Conservation (phyloP, 495 filamentous ascomycete species). For the Aspergillus saccharolyticus region DNA sequence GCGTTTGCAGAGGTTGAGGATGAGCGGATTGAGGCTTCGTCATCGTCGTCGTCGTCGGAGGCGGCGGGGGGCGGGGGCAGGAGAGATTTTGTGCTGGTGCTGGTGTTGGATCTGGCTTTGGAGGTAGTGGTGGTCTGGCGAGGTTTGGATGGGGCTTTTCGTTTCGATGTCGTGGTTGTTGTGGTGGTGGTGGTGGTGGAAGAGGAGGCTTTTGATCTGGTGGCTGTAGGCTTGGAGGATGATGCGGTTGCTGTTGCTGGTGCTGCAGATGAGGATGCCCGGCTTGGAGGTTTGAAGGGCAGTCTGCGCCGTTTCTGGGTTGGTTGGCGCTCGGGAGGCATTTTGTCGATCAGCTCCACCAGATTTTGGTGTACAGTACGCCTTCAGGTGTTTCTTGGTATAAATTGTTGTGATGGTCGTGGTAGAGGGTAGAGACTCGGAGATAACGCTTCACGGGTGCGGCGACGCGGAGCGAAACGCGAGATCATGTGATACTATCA, state of each 20-base stretch:
- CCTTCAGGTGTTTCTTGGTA: no score
- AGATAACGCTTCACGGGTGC: conserved; percentile 1
- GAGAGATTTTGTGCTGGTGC: conserved; percentile 8
- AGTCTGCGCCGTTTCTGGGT: conserved; percentile 40
- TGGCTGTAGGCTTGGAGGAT: conserved; percentile 8
- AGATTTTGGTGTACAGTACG: no score
- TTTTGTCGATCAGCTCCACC: no score
- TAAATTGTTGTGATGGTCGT: neutral
- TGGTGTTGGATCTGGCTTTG: conserved; percentile 13
- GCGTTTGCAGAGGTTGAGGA: conserved; percentile 14
- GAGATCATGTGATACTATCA: conserved; percentile 32
- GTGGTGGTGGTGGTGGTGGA: no score
- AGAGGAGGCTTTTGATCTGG: conserved; percentile 6
- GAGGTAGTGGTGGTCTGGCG: no score
- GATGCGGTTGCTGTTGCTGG: conserved; percentile 18
- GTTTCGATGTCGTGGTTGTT: no score
- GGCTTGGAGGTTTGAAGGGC: conserved; percentile 49
- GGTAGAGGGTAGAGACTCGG: neutral
- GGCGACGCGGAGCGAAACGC: conserved; percentile 21
- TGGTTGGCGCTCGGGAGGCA: conserved; percentile 34
- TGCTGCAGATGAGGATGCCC: conserved; percentile 25
- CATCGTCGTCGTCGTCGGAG: no score
- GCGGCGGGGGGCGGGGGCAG: no score
- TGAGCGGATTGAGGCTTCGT: no score
- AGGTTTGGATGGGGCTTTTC: no score